Percentiles rank a stretch among this genome's conserved stretches.
Conservation (phyloP, 495 filamentous ascomycete genomes). For the Immersiella caudata region DNA sequence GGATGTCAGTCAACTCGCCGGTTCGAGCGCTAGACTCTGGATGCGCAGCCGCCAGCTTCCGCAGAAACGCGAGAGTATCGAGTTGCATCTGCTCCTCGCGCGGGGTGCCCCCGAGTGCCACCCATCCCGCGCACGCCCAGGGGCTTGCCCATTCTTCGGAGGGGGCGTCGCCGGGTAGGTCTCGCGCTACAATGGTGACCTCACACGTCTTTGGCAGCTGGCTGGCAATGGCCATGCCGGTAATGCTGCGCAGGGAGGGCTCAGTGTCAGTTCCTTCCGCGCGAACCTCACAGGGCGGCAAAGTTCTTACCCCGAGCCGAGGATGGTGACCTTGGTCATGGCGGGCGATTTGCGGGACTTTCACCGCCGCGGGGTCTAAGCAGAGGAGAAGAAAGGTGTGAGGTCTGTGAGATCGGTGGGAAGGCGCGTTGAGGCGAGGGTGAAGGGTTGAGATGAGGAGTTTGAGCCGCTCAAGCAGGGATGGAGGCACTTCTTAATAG, state of each 20-base stretch:
- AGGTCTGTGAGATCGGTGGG: too few species aligned
- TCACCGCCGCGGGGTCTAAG: neutral
- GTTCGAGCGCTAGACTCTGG: conserved; percentile 28
- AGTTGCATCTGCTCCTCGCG: conserved; percentile 36
- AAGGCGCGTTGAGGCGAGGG: too few species aligned
- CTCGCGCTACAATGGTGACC: conserved; percentile 27
- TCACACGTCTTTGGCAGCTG: conserved; percentile 11
- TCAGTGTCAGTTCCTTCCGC: neutral
- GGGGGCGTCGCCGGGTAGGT: conserved; percentile 25
- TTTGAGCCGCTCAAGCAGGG: neutral
- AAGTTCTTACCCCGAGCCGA: conserved; percentile 26
- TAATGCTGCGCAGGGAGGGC: conserved; percentile 13
- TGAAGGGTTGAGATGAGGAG: too few species aligned
- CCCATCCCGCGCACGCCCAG: conserved; percentile 37
- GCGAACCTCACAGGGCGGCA: neutral
- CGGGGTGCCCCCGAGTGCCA: conserved; percentile 27
- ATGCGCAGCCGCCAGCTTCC: conserved; percentile 22
- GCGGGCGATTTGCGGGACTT: neutral
- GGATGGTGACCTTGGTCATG: conserved; percentile 26
- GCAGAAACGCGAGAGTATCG: conserved; percentile 25
- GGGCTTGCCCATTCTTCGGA: conserved; percentile 32
- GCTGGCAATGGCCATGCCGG: conserved; percentile 18
- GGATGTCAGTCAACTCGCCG: conserved; percentile 20
- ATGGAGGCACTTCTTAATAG: neutral
- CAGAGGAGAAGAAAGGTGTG: too few species aligned